A percentile compares a stretch with the other conserved stretches of the same genome.
Conservation (phyloP, 768 basidiomycete genomes). For the Ephemerocybe angulata region DNA sequence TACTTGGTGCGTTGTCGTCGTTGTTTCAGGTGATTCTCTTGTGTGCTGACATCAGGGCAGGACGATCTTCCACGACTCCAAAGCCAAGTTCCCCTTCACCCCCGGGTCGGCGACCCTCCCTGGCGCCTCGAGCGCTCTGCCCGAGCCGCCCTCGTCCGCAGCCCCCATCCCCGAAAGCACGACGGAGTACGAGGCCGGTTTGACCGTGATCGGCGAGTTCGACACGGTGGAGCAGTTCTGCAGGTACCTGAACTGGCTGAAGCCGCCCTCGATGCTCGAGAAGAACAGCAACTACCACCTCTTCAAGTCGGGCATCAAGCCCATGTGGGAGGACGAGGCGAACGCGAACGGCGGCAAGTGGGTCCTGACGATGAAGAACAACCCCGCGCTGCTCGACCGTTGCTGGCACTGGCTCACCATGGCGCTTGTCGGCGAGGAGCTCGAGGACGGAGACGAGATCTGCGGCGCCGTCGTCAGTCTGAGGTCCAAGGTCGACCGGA, state of each 20-base stretch:
- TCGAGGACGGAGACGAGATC: conserved; percentile 70
- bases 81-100: conserved; percentile 63
- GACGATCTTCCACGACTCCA: conserved; percentile 90
- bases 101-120: conserved; percentile 33
- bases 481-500: conserved; percentile 81
- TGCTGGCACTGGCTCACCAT: conserved; percentile 91
- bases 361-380: conserved; percentile 91
- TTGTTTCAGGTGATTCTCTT: background rate
- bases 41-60: conserved; percentile 34
- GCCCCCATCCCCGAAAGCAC: conserved; percentile 23
- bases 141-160: conserved; percentile 25
- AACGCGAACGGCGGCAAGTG: conserved; percentile 93
- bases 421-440: conserved; percentile 85
- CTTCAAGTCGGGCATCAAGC: conserved; percentile 91
- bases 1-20: conserved; percentile 56
- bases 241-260: conserved; percentile 92
- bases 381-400: conserved; percentile 71
- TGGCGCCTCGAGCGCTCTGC: conserved; percentile 25
- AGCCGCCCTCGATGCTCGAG: conserved; percentile 84
- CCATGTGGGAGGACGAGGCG: conserved; percentile 96
- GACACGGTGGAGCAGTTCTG: conserved; percentile 88
- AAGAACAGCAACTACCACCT: conserved; percentile 93
- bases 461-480: conserved; percentile 86
- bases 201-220: conserved; percentile 86
- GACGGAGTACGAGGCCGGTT: conserved; percentile 76